A percentile compares a stretch with the other conserved stretches of the same genome.
phyloP scores from a whole-genome alignment of 352 stramenopile genomes.

The Globisporangium carolinianum region DNA sequence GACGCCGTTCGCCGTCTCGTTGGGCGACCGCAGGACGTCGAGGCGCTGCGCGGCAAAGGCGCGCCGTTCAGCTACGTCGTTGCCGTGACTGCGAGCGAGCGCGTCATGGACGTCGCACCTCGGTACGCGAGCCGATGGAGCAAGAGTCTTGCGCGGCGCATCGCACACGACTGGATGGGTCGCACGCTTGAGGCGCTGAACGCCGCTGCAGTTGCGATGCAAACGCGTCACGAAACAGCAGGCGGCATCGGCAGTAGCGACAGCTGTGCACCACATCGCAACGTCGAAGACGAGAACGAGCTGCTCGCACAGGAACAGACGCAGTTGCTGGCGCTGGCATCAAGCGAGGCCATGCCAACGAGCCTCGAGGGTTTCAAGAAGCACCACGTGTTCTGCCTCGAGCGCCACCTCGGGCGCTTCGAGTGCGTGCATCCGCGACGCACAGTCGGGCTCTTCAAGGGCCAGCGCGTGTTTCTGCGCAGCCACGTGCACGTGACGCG shows the following conservation, averaged over 20 bases:
- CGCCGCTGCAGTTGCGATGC: not conserved
- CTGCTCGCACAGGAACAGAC: constrained; percentile 28
- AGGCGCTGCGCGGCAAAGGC: constrained; percentile 36
- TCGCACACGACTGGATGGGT: constrained; percentile 50
- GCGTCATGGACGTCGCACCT: constrained; percentile 53
- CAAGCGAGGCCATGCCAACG: constrained; percentile 60
- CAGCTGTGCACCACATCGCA: too few relatives aligned
- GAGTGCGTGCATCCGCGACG: constrained; percentile 70
- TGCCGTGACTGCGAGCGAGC: constrained; percentile 36
- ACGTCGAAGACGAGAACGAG: constrained; percentile 9
- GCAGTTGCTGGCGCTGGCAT: constrained; percentile 23
- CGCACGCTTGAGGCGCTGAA: constrained; percentile 37
- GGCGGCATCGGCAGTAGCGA: too few relatives aligned
- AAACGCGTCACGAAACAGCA: too few relatives aligned
- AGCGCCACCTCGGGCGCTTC: constrained; percentile 55
- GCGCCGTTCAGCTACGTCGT: constrained; percentile 60
- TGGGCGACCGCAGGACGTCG: constrained; percentile 37
- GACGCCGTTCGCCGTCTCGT: constrained; percentile 47
- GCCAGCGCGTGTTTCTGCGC: constrained; percentile 63
- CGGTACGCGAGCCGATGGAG: constrained; percentile 63
- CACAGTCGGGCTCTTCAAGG: constrained; percentile 70
- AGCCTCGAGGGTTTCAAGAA: constrained; percentile 75
- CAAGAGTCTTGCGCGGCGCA: constrained; percentile 39
- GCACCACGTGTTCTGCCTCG: constrained; percentile 74
- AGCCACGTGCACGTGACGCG: constrained; percentile 44